A percentile compares a stretch with the other conserved stretches of the same genome.
phyloP scores from a whole-genome alignment of 2,329 filamentous ascomycete species.

The Botrytis fragariae region DNA sequence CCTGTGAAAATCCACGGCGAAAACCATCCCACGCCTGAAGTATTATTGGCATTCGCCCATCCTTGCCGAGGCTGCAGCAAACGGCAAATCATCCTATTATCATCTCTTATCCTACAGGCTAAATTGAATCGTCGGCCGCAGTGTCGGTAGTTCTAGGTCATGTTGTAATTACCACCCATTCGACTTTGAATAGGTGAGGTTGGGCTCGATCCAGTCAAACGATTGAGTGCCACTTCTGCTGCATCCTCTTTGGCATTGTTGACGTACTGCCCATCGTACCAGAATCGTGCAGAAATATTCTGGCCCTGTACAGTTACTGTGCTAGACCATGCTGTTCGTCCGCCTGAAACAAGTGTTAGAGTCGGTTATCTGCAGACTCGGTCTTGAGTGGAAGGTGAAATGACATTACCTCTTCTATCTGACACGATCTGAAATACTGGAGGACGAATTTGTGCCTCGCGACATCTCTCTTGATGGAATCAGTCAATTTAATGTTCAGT shows the following conservation, averaged over 20 bases:
- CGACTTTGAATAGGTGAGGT: slow-evolving; percentile 44
- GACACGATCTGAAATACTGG: slow-evolving; percentile 70
- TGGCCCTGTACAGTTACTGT: slow-evolving; percentile 68
- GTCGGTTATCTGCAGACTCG: slow-evolving; percentile 6
- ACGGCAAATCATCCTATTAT: slow-evolving; percentile 28
- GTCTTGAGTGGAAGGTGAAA: neutral
- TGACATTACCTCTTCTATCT: slow-evolving; percentile 64
- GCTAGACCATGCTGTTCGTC: slow-evolving; percentile 88
- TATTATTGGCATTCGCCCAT: slow-evolving; percentile 33
- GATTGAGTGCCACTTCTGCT: slow-evolving; percentile 73
- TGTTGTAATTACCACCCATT: slow-evolving; percentile 39
- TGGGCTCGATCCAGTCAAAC: slow-evolving; percentile 47
- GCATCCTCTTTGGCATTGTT: slow-evolving; percentile 89
- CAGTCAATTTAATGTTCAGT: slow-evolving; percentile 26
- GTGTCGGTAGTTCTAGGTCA: slow-evolving; percentile 14
- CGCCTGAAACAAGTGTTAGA: slow-evolving; percentile 53
- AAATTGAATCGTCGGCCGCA: slow-evolving; percentile 24
- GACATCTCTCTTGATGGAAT: slow-evolving; percentile 54
- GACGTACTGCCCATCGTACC: slow-evolving; percentile 87
- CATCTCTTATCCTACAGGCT: slow-evolving; percentile 36
- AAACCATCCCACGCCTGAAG: slow-evolving; percentile 35
- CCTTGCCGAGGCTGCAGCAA: slow-evolving; percentile 33
- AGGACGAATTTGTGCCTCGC: slow-evolving; percentile 49
- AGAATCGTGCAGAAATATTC: slow-evolving; percentile 71
- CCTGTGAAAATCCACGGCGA: slow-evolving; percentile 33